Evolutionary conservation across 345 rosid genomes (phyloP).

Genomic region (Citrus mangshanensis): DNA sequence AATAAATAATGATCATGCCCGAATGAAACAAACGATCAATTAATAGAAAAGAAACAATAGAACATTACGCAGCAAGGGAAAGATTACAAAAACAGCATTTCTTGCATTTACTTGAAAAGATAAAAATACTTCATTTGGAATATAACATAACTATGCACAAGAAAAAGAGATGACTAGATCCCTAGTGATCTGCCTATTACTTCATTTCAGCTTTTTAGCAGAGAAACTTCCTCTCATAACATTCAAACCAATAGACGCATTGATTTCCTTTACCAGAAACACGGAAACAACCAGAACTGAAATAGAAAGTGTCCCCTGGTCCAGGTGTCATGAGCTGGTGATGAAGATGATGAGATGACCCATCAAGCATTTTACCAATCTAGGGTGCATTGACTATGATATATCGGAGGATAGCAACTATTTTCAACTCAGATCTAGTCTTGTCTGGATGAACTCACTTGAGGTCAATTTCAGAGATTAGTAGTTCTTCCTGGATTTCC

Average conservation of each 20-base stretch:
- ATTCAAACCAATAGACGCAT: background rate
- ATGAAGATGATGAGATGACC: background rate
- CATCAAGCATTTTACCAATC: background rate
- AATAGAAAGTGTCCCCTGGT: too few species aligned
- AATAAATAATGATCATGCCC: background rate
- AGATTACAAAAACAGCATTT: background rate
- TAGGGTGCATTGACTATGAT: background rate
- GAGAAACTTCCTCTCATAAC: background rate
- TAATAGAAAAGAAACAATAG: too few species aligned
- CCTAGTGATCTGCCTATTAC: background rate
- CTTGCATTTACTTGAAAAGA: background rate
- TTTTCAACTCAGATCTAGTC: background rate
- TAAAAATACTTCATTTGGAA: too few species aligned
- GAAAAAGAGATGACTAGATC: background rate
- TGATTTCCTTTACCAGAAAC: background rate
- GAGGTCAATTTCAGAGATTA: background rate
- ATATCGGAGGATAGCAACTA: background rate
- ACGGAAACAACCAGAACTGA: background rate
- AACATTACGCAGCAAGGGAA: too few species aligned
- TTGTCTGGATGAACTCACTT: background rate
- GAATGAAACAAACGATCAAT: too few species aligned
- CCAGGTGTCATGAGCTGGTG: background rate
- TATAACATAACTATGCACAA: background rate
- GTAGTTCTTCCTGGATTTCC: background rate
- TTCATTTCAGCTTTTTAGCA: background rate